Evolutionary conservation across 2,329 filamentous ascomycete genomes (phyloP).

Genomic region (Massarina eburnea): DNA sequence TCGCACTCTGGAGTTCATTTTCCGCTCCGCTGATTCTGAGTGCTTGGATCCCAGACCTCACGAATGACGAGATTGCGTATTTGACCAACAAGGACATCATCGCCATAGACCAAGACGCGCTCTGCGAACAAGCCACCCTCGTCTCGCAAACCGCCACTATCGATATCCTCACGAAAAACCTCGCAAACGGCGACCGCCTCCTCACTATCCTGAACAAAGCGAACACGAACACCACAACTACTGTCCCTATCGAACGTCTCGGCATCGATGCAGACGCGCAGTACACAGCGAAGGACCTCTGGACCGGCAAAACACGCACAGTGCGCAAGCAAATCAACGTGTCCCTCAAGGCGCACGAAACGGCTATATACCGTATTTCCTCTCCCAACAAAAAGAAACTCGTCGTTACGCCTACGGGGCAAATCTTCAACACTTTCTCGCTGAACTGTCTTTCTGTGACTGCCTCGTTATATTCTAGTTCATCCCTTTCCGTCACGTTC

Average conservation of each 20-base stretch:
- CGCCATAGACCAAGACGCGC: constrained; percentile 46
- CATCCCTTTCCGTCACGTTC: constrained; percentile 29
- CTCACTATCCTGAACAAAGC: constrained; percentile 53
- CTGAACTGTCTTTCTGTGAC: constrained; percentile 47
- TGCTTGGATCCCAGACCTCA: constrained; percentile 46
- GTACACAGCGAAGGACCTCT: constrained; percentile 47
- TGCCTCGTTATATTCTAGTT: constrained; percentile 7
- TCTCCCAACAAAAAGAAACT: constrained; percentile 10
- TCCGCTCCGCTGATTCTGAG: constrained; percentile 43
- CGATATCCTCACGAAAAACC: constrained; percentile 51
- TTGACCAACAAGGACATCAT: constrained; percentile 46
- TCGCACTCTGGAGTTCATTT: constrained; percentile 40
- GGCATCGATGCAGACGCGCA: constrained; percentile 38
- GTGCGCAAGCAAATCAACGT: constrained; percentile 27
- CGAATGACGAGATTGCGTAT: constrained; percentile 19
- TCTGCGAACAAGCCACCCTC: constrained; percentile 51
- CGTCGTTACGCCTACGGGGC: constrained; percentile 47
- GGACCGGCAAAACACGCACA: constrained; percentile 40
- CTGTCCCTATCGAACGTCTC: constrained; percentile 39
- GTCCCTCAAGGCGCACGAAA: constrained; percentile 43
- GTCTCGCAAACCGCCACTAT: constrained; percentile 48
- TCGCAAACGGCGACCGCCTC: constrained; percentile 52
- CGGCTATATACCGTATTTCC: constrained; percentile 48
- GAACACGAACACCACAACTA: constrained; percentile 26
- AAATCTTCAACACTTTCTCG: constrained; percentile 54